Conservation (phyloP, 1,284 basidiomycete species). For the Cutaneotrichosporon cyanovorans region DNA sequence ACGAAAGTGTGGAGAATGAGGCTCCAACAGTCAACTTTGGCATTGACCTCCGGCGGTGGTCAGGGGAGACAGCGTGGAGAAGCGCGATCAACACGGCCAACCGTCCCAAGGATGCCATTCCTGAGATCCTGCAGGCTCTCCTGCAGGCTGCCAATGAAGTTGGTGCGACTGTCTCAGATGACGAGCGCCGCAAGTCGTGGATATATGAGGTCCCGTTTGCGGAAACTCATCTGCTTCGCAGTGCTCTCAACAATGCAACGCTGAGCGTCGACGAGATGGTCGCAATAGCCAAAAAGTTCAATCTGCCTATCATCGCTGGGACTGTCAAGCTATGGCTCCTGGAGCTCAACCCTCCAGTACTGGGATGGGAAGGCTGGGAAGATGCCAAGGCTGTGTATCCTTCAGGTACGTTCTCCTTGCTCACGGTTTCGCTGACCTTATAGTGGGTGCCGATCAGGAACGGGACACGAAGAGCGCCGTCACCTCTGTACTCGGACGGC, state of each 20-base stretch:
- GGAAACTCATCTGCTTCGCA: conserved; percentile 72
- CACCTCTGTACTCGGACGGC: conserved; percentile 58
- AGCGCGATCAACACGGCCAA: conserved; percentile 29
- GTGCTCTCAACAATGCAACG: conserved; percentile 65
- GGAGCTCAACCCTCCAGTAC: conserved; percentile 69
- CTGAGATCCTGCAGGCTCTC: conserved; percentile 65
- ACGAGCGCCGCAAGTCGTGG: conserved; percentile 85
- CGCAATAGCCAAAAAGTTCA: conserved; percentile 64
- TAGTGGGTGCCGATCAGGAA: conserved; percentile 55
- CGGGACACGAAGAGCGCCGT: conserved; percentile 60
- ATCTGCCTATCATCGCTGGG: conserved; percentile 75
- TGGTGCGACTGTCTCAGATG: conserved; percentile 58
- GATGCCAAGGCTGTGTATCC: conserved; percentile 78
- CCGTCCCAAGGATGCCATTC: conserved; percentile 56
- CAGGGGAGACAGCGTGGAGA: conserved; percentile 55
- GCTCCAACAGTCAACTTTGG: conserved; percentile 79
- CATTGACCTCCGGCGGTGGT: conserved; percentile 78
- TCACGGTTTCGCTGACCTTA: conserved; percentile 15
- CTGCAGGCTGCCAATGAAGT: conserved; percentile 59
- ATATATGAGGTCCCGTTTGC: conserved; percentile 79
- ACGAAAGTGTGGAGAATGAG: conserved; percentile 71
- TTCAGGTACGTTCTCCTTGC: conserved; percentile 29
- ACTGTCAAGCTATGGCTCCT: conserved; percentile 73
- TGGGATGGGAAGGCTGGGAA: conserved; percentile 80
- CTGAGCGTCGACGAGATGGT: conserved; percentile 57